phyloP scores from a whole-genome alignment of 257 asterid genomes.

The Jaltomata sinuosa region DNA sequence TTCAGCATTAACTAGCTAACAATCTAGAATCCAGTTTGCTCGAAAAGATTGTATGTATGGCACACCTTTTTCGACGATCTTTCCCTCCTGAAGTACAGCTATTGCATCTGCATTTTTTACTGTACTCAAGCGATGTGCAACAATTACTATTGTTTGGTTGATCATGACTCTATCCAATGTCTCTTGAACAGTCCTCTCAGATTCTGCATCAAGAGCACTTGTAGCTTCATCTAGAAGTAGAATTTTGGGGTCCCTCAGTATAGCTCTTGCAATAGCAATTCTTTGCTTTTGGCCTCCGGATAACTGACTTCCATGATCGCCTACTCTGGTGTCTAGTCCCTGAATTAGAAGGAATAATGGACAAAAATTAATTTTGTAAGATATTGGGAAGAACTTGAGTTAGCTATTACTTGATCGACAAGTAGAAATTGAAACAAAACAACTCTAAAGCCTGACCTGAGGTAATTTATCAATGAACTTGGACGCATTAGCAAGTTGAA shows the following conservation, averaged over 20 bases:
- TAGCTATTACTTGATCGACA: background rate
- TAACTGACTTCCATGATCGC: conserved; percentile 41
- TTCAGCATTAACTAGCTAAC: no score
- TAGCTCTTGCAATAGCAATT: conserved; percentile 52
- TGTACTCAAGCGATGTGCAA: conserved; percentile 49
- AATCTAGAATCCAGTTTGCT: background rate
- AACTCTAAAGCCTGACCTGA: conserved; percentile 26
- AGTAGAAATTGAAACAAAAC: background rate
- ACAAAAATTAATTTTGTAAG: conserved; percentile 29
- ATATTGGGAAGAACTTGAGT: background rate
- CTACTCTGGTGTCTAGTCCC: conserved; percentile 66
- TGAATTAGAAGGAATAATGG: conserved; percentile 12
- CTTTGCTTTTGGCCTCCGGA: conserved; percentile 60
- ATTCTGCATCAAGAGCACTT: conserved; percentile 50
- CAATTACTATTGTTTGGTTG: conserved; percentile 34
- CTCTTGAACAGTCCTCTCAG: conserved; percentile 41
- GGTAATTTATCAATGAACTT: conserved; percentile 68
- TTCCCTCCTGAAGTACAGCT: conserved; percentile 40
- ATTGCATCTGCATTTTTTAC: conserved; percentile 40
- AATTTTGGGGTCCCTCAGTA: conserved; percentile 37
- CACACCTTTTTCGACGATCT: conserved; percentile 39
- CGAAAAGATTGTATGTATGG: background rate
- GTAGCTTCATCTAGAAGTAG: conserved; percentile 54
- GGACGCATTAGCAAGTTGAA: conserved; percentile 70
- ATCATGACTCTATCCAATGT: conserved; percentile 41